Base-by-base conservation (phyloP, 139 green algal species). In the Pleodorina starrii region DNA sequence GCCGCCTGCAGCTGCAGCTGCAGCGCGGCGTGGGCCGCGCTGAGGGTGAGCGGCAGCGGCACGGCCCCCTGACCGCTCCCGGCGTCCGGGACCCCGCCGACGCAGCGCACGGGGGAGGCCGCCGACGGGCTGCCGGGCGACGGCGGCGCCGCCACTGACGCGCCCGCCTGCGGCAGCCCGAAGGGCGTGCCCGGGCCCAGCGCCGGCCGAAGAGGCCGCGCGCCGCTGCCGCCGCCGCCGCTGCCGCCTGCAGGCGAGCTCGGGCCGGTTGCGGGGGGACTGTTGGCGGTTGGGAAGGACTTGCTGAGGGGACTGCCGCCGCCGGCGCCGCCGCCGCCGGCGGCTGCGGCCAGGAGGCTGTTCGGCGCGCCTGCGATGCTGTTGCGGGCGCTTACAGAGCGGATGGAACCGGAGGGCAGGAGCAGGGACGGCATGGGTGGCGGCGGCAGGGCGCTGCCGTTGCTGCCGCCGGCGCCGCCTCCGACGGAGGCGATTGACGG, bases 301-400 rank as follows among this genome's bases (percentile, higher is more conserved):
- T 80, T 80, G 42, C 19, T 57, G 72, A 54, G 10, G 1, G 46
- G 10, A 2, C 11, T 23, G 46, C 44, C 72, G 72, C 40, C 72
- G 72, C 40, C 72, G 72, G 40, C 72, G 42, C 72, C 72, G 72
- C 72, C 40, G 71, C 71, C 43, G 73, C 73, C 25, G 43, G 74
- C 74, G 6, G n/a, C 69, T 1, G 69, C 69, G 11, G 7, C 69
- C 1, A 48, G 16, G 16, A 77, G 35, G 69, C 17, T 77, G 40
- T 16, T 36, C 40, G 25, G 40, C 17, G 42, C 40, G 43, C 72
- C 72, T 11, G 32, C 40, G 72, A 16, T 32, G 42, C 72, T 80
- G 12, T 36, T 35, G 17, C 40, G 72, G 38, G 23, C 23, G 38
- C 72, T 80, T 14, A 59, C 14, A 35, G 40, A 35, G 40, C 40